These are phyloP conservation scores for Aquilaria agallochum DNA, from an alignment of 441 rosid genomes.

Conservation along the genomic window DNA sequence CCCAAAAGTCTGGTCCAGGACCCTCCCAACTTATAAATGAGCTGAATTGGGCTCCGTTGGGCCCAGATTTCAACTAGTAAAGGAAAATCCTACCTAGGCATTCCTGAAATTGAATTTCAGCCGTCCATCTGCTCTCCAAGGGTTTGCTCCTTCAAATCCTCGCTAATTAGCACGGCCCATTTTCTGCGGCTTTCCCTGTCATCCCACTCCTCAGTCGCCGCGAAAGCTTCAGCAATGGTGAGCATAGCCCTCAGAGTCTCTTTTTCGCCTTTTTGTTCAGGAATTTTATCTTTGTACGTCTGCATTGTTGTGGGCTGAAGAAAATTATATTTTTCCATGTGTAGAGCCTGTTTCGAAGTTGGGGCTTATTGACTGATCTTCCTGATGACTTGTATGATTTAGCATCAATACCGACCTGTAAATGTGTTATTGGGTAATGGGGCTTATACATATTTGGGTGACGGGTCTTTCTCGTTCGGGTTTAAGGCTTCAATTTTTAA, in stretches of 20 bases:
- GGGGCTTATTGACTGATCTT: no score
- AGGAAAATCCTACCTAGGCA: constrained; percentile 5
- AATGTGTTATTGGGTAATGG: background rate
- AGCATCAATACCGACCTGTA: no score
- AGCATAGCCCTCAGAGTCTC: background rate
- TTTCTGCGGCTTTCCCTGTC: background rate
- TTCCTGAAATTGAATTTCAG: constrained; percentile 6
- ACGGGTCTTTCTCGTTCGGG: background rate
- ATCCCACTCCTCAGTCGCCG: background rate
- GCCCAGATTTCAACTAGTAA: no score
- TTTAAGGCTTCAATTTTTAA: no score
- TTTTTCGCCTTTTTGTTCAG: no score
- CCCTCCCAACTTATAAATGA: no score
- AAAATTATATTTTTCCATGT: background rate
- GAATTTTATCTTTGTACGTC: no score
- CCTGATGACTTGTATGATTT: no score
- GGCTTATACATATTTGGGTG: background rate
- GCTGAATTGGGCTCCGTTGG: no score
- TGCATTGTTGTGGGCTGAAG: no score
- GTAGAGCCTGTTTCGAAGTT: no score
- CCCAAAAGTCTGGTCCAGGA: no score
- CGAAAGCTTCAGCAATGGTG: constrained; percentile 31
- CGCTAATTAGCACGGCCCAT: background rate
- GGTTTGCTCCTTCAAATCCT: constrained; percentile 15
- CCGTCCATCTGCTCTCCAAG: constrained; percentile 20